These are phyloP conservation scores for Laetiporus sulphureus DNA, from an alignment of 1,284 basidiomycete genomes.

Conservation along the genomic window DNA sequence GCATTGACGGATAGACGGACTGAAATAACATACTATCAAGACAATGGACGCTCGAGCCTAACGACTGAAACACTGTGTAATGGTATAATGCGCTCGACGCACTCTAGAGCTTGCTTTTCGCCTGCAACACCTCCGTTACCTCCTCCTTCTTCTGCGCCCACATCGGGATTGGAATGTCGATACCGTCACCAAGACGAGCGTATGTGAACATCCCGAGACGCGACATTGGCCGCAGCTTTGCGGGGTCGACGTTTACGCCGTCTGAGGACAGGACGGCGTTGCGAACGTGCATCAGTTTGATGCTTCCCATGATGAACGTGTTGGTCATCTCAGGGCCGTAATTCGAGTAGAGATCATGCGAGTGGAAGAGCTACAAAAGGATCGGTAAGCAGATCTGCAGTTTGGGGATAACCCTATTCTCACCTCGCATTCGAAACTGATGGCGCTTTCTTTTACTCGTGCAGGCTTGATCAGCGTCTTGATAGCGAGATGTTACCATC, in stretches of 20 bases:
- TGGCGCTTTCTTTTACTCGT: constrained; percentile 64
- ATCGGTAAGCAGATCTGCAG: neutral
- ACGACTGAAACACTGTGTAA: too few relatives aligned
- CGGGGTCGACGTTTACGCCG: constrained; percentile 49
- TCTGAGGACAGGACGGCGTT: constrained; percentile 43
- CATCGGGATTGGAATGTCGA: constrained; percentile 47
- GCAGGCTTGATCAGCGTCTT: constrained; percentile 46
- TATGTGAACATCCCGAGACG: constrained; percentile 62
- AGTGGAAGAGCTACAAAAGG: constrained; percentile 41
- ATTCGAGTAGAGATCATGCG: constrained; percentile 39
- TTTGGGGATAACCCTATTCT: constrained; percentile 8
- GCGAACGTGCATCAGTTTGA: constrained; percentile 58
- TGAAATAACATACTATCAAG: too few relatives aligned
- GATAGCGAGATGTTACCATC: neutral
- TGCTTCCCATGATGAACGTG: constrained; percentile 57
- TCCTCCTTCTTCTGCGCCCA: constrained; percentile 45
- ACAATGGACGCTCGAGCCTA: too few relatives aligned
- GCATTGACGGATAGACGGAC: too few relatives aligned
- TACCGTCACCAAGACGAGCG: constrained; percentile 47
- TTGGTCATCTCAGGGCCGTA: constrained; percentile 27
- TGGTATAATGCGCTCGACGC: too few relatives aligned
- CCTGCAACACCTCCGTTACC: constrained; percentile 4
- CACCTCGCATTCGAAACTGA: constrained; percentile 70
- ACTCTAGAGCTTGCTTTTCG: constrained; percentile 8
- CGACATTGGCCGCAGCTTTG: constrained; percentile 53